Evolutionary conservation across 257 asterid species (phyloP).

Genomic region (Nicotiana benthamiana): DNA sequence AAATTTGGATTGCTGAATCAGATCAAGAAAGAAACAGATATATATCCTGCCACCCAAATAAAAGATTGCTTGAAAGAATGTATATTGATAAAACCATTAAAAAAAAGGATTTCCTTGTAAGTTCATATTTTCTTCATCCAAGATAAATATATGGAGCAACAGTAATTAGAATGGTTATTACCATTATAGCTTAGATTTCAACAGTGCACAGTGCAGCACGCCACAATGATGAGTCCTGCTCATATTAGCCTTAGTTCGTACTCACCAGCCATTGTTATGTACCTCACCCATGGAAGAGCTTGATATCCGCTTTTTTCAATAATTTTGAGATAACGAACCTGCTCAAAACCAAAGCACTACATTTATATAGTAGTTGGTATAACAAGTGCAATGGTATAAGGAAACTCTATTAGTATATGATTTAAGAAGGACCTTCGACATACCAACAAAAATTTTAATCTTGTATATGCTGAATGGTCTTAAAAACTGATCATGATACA

Average conservation of each 20-base stretch:
- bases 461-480: background rate
- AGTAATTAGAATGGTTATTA: no score
- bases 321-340: conserved; percentile 84
- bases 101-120: background rate
- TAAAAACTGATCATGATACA: no score
- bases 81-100: background rate
- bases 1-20: background rate
- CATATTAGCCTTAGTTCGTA: conserved; percentile 65
- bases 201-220: no score
- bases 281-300: conserved; percentile 92
- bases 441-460: background rate
- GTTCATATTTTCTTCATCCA: no score
- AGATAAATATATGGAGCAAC: no score
- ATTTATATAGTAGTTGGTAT: background rate
- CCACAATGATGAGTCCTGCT: background rate
- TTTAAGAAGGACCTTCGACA: background rate
- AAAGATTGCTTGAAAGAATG: background rate
- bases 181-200: no score
- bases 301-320: conserved; percentile 88
- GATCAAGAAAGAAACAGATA: background rate
- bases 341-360: background rate
- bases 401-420: background rate
- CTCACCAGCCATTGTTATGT: conserved; percentile 90
- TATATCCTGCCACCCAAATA: background rate
- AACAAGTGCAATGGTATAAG: background rate